Evolutionary conservation across 108 stramenopile species (phyloP).

Genomic region (Ochromonas danica): DNA sequence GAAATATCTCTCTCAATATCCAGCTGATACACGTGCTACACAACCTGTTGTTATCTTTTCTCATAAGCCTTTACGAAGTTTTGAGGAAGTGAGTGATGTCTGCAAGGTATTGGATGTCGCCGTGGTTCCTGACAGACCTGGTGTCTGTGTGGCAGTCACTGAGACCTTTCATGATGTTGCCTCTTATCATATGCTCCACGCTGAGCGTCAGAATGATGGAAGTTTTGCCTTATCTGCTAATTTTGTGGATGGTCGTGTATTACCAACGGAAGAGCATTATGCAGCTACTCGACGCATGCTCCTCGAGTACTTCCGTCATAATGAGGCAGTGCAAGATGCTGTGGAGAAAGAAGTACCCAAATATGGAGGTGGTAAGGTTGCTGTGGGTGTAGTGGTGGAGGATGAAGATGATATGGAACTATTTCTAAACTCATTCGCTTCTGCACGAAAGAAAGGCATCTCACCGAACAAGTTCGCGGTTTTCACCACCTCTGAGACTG

Average conservation of each 20-base stretch:
- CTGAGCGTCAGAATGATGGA: slow-evolving; percentile 16
- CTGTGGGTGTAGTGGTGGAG: background rate
- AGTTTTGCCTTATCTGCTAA: slow-evolving; percentile 11
- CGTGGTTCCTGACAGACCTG: slow-evolving; percentile 27
- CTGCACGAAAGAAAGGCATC: background rate
- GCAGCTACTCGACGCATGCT: slow-evolving; percentile 8
- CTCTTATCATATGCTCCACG: slow-evolving; percentile 35
- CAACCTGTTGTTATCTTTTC: slow-evolving; percentile 34
- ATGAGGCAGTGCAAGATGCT: slow-evolving; percentile 2
- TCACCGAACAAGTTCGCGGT: background rate
- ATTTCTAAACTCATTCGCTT: slow-evolving; percentile 22
- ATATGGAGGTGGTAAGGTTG: background rate
- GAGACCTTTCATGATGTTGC: slow-evolving; percentile 36
- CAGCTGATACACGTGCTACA: slow-evolving; percentile 3
- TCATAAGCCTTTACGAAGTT: slow-evolving; percentile 5
- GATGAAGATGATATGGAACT: slow-evolving; percentile 25
- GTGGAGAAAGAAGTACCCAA: background rate
- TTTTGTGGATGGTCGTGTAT: slow-evolving; percentile 7
- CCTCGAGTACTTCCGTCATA: background rate
- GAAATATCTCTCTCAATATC: slow-evolving; percentile 30
- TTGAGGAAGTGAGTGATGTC: slow-evolving; percentile 20
- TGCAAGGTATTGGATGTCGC: slow-evolving; percentile 34
- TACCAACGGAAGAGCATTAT: slow-evolving; percentile 3
- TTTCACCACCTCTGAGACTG: background rate
- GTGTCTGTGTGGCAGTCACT: slow-evolving; percentile 35